These are phyloP conservation scores for Mycena metata DNA, from an alignment of 768 basidiomycete species.

Conservation along the genomic window DNA sequence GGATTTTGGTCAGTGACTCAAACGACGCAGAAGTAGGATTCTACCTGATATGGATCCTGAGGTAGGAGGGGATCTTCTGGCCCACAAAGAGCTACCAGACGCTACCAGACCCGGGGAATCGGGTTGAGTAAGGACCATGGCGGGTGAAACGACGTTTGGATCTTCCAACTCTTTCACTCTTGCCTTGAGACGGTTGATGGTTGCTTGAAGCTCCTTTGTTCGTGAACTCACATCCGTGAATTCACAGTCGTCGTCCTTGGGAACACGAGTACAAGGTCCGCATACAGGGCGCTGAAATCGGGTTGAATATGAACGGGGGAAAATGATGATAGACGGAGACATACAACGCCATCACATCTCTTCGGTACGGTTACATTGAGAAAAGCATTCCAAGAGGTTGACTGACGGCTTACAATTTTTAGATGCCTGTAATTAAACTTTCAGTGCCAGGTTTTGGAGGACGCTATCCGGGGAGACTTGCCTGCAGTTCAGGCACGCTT, in stretches of 20 bases:
- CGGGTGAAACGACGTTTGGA: constrained; percentile 34
- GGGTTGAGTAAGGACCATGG: constrained; percentile 19
- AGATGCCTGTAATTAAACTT: constrained; percentile 16
- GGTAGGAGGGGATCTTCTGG: constrained; percentile 19
- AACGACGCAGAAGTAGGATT: not conserved
- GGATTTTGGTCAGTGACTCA: not conserved
- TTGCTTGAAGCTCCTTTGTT: constrained; percentile 56
- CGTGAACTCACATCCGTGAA: constrained; percentile 57
- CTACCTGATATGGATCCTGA: constrained; percentile 30
- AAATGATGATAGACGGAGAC: not conserved
- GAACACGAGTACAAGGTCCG: constrained; percentile 55
- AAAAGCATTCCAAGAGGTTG: not conserved
- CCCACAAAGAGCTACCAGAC: constrained; percentile 5
- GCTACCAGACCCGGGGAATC: not conserved
- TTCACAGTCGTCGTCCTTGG: constrained; percentile 60
- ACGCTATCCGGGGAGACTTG: not conserved
- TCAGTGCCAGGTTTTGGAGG: no score
- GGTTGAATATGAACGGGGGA: not conserved
- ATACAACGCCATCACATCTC: constrained; percentile 41
- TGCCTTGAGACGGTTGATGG: constrained; percentile 52
- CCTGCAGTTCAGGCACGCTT: constrained; percentile 45
- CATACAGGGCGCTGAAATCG: constrained; percentile 45
- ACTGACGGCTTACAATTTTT: constrained; percentile 27
- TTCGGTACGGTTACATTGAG: not conserved
- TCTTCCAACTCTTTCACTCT: constrained; percentile 54